These are phyloP conservation scores for Corchorus olitorius DNA, from an alignment of 345 rosid species.

Conservation along the genomic window DNA sequence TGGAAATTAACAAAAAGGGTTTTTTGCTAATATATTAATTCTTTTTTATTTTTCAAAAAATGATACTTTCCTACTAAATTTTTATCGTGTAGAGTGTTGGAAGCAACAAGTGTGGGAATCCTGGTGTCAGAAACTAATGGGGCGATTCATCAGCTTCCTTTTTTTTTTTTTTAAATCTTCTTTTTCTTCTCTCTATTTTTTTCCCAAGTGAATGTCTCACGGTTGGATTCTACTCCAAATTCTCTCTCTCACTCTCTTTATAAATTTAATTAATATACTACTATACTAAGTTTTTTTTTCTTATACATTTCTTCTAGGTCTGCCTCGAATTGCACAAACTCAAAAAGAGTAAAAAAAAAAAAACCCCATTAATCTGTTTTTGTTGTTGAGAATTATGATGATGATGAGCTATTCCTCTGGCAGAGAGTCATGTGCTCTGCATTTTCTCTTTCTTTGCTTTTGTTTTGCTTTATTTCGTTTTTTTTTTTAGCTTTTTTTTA, in stretches of 20 bases:
- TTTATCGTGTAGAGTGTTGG: constrained; percentile 41
- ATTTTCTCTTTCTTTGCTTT: neutral
- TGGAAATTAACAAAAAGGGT: constrained; percentile 9
- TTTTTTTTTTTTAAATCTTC: neutral
- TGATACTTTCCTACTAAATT: neutral
- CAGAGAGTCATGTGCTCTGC: constrained; percentile 29
- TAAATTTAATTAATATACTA: neutral
- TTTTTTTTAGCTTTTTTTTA: too few species aligned
- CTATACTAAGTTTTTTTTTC: neutral
- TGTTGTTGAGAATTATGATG: constrained; percentile 20
- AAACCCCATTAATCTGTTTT: neutral
- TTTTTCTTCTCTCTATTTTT: constrained; percentile 16
- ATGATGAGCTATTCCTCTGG: constrained; percentile 9
- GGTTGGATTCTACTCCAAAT: constrained; percentile 29
- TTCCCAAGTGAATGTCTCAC: constrained; percentile 28
- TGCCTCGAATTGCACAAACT: constrained; percentile 37
- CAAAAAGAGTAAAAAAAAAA: constrained; percentile 5
- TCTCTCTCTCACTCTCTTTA: neutral
- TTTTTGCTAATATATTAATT: too few species aligned
- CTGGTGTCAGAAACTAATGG: constrained; percentile 32
- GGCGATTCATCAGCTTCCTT: neutral
- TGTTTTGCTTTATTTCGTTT: neutral
- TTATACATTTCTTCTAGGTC: constrained; percentile 11
- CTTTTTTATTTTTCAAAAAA: neutral
- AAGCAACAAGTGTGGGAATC: constrained; percentile 44